phyloP scores from a whole-genome alignment of 148 eudicot genomes.

The Cornus kousa region DNA sequence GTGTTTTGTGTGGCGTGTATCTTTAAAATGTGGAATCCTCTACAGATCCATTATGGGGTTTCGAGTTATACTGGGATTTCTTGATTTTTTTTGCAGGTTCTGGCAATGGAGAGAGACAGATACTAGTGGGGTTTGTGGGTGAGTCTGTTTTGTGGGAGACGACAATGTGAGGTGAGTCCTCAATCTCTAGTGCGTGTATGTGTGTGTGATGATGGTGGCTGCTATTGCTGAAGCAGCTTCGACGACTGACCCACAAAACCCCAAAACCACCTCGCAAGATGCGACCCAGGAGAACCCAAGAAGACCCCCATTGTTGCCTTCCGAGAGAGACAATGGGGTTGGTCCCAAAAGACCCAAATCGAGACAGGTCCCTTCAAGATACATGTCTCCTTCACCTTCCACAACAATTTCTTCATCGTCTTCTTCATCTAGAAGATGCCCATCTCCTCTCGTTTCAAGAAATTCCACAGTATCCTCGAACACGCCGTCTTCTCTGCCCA shows the following conservation, averaged over 20 bases:
- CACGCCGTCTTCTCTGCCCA: conserved; percentile 22
- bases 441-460: conserved; percentile 71
- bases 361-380: conserved; percentile 71
- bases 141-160: conserved; percentile 16
- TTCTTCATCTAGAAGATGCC: conserved; percentile 54
- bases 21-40: conserved; percentile 21
- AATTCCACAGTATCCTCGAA: conserved; percentile 31
- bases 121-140: conserved; percentile 12
- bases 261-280: conserved; percentile 37
- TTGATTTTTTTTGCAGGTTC: conserved; percentile 28
- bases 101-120: conserved; percentile 7
- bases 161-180: conserved; percentile 48
- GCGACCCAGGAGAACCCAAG: conserved; percentile 25
- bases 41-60: conserved; percentile 16
- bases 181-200: conserved; percentile 3
- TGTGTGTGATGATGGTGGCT: conserved; percentile 69
- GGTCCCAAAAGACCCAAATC: conserved; percentile 47
- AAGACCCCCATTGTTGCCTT: conserved; percentile 71
- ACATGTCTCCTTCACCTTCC: conserved; percentile 76
- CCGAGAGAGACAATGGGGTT: conserved; percentile 58
- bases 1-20: conserved; percentile 14
- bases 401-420: conserved; percentile 51
- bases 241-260: conserved; percentile 42
- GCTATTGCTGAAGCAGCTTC: conserved; percentile 54
- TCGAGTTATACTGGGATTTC: conserved; percentile 29